Percentiles rank a stretch among this genome's conserved stretches.
Conservation (phyloP, 768 basidiomycete genomes). For the Boletus coccyginus region DNA sequence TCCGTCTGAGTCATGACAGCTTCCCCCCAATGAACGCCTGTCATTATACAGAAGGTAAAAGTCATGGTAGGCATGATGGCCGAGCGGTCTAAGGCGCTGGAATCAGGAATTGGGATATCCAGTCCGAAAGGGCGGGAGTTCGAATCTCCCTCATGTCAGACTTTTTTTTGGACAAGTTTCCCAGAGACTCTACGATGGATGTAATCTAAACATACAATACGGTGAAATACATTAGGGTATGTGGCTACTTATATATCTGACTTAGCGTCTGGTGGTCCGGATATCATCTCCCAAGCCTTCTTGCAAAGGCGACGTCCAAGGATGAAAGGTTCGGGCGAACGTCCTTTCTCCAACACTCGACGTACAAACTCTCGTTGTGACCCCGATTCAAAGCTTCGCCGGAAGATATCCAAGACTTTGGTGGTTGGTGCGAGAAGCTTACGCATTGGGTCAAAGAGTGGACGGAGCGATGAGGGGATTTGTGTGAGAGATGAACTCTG, state of each 20-base stretch:
- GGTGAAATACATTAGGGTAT: slow-evolving; percentile 21
- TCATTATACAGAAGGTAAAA: too few species aligned
- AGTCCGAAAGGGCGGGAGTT: slow-evolving; percentile 37
- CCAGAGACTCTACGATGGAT: neutral
- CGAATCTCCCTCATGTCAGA: slow-evolving; percentile 34
- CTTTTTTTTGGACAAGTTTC: neutral
- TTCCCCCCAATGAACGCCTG: too few species aligned
- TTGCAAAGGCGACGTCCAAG: slow-evolving; percentile 39
- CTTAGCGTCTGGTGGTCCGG: slow-evolving; percentile 29
- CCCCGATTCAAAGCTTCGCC: slow-evolving; percentile 54
- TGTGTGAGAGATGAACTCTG: slow-evolving; percentile 53
- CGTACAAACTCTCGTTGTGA: slow-evolving; percentile 55
- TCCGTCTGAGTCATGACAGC: too few species aligned
- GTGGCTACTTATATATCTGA: slow-evolving; percentile 20
- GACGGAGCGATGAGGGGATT: slow-evolving; percentile 55
- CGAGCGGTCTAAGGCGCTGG: slow-evolving; percentile 62
- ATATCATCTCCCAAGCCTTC: slow-evolving; percentile 39
- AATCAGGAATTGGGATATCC: slow-evolving; percentile 38
- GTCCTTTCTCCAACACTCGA: slow-evolving; percentile 63
- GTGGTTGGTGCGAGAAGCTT: slow-evolving; percentile 57
- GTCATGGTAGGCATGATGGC: slow-evolving; percentile 38
- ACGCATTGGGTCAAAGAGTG: slow-evolving; percentile 49
- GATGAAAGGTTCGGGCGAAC: slow-evolving; percentile 55
- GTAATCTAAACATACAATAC: slow-evolving; percentile 9
- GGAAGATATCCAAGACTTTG: slow-evolving; percentile 49